Evolutionary conservation across 2,329 filamentous ascomycete species (phyloP).

Genomic region (Epichloe brachyelytri): DNA sequence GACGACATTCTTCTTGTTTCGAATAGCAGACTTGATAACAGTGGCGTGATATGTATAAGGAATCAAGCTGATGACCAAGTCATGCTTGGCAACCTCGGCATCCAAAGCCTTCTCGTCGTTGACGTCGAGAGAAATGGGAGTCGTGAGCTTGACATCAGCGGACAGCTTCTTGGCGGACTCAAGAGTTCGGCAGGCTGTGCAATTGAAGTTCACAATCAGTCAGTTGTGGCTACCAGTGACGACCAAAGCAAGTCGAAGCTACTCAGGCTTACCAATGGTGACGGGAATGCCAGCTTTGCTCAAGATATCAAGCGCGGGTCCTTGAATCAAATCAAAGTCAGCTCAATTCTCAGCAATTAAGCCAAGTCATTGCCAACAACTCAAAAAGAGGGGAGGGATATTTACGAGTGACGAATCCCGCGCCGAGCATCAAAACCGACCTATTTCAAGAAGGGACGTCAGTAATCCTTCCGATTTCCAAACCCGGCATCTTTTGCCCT

Average conservation of each 20-base stretch:
- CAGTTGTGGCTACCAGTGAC: background rate
- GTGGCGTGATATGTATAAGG: conserved; percentile 82
- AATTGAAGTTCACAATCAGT: no score
- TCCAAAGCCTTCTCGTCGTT: conserved; percentile 65
- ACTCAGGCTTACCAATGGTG: conserved; percentile 41
- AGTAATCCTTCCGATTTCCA: no score
- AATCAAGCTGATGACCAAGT: conserved; percentile 71
- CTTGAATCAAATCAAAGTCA: conserved; percentile 10
- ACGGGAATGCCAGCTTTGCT: conserved; percentile 46
- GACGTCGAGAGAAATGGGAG: conserved; percentile 74
- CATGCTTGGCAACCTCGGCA: conserved; percentile 63
- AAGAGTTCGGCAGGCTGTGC: conserved; percentile 66
- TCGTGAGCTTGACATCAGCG: conserved; percentile 57
- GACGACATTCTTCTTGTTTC: conserved; percentile 89
- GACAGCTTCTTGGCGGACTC: conserved; percentile 63
- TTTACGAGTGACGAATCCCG: conserved; percentile 40
- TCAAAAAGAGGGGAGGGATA: background rate
- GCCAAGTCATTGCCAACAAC: no score
- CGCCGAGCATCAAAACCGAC: conserved; percentile 31
- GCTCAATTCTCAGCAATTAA: background rate
- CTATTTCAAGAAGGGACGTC: background rate
- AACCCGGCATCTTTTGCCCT: no score
- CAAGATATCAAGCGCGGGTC: conserved; percentile 52
- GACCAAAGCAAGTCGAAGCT: background rate
- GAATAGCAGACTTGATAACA: conserved; percentile 89